Conservation (phyloP, 208 protist species). For the Herpetomonas tarakana region DNA sequence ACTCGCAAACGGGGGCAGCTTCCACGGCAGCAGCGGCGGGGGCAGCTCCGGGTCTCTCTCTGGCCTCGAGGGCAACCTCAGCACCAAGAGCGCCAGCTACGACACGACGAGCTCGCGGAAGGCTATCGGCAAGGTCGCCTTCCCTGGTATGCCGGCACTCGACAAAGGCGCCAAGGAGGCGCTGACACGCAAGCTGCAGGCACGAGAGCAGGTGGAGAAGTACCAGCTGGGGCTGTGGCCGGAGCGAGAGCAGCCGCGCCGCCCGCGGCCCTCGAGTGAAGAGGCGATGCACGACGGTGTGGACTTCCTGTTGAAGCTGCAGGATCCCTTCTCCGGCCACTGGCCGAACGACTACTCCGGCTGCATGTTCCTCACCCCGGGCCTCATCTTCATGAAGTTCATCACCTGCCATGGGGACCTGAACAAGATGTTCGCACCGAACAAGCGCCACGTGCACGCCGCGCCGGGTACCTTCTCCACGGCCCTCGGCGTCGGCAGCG, state of each 20-base stretch:
- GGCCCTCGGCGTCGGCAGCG: neutral
- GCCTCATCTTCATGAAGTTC: slow-evolving; percentile 92
- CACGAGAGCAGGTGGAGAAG: slow-evolving; percentile 51
- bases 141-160: slow-evolving; percentile 8
- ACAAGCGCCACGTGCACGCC: slow-evolving; percentile 42
- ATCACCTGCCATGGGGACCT: slow-evolving; percentile 67
- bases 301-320: slow-evolving; percentile 69
- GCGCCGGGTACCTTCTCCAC: slow-evolving; percentile 8
- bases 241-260: slow-evolving; percentile 1
- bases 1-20: neutral
- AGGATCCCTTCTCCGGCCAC: slow-evolving; percentile 94
- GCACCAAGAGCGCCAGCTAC: neutral
- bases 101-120: no score
- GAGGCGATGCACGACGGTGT: slow-evolving; percentile 63
- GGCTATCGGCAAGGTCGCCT: neutral
- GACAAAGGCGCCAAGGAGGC: slow-evolving; percentile 25
- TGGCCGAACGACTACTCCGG: slow-evolving; percentile 98
- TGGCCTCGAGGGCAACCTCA: neutral
- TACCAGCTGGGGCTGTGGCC: slow-evolving; percentile 64
- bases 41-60: neutral
- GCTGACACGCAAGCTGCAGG: slow-evolving; percentile 29
- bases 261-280: slow-evolving; percentile 14
- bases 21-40: neutral
- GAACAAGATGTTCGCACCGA: slow-evolving; percentile 61
- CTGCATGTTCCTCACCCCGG: slow-evolving; percentile 93